Conservation (phyloP, 2,329 filamentous ascomycete species). For the Monilinia fructigena region DNA sequence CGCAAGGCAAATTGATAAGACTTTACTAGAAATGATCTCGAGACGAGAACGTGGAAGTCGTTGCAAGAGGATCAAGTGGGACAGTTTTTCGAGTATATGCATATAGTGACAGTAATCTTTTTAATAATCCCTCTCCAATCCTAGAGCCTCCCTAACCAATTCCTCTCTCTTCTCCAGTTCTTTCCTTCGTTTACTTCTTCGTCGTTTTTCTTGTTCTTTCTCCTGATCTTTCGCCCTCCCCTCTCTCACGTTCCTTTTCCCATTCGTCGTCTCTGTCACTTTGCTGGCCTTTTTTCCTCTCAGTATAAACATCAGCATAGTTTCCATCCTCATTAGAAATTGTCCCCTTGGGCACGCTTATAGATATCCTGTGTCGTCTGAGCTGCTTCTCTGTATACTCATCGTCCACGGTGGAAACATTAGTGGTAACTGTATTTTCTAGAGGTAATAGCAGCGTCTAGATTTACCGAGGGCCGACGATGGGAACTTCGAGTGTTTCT, state of each 20-base stretch:
- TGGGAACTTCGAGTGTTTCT: slow-evolving; percentile 3
- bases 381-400: not conserved
- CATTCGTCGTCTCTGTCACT: not conserved
- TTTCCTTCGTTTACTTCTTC: not conserved
- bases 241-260: not conserved
- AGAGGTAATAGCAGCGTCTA: not conserved
- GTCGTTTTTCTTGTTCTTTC: not conserved
- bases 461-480: not conserved
- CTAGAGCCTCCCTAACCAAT: not conserved
- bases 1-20: no score
- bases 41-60: no score
- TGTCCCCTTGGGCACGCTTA: not conserved
- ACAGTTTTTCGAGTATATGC: not conserved
- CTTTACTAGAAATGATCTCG: no score
- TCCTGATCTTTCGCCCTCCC: not conserved
- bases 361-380: not conserved
- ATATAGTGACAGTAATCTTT: not conserved
- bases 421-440: not conserved
- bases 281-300: not conserved
- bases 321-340: not conserved
- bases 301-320: not conserved
- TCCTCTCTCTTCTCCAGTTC: not conserved
- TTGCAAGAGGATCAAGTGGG: not conserved
- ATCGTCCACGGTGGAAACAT: not conserved
- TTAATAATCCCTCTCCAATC: not conserved